phyloP scores from a whole-genome alignment of 1,284 basidiomycete genomes.

The Cystobasidium pallidum region DNA sequence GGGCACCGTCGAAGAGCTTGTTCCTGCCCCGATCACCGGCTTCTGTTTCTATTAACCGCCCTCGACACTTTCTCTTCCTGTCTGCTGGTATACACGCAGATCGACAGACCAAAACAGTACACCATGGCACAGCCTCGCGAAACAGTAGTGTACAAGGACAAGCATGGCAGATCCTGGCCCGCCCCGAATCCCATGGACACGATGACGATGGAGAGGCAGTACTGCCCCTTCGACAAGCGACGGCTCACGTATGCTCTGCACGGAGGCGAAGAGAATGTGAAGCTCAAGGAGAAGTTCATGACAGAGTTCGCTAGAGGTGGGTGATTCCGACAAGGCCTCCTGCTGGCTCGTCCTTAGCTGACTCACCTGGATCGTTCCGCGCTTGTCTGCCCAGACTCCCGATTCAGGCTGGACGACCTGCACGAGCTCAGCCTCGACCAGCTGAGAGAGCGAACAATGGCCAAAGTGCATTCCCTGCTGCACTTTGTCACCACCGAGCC shows the following conservation, averaged over 20 bases:
- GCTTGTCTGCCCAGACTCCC: conserved; percentile 54
- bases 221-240: conserved; percentile 57
- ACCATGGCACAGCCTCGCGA: conserved; percentile 44
- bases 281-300: conserved; percentile 60
- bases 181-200: conserved; percentile 54
- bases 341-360: background rate
- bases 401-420: conserved; percentile 63
- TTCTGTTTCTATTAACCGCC: no score
- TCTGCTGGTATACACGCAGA: no score
- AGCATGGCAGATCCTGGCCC: conserved; percentile 2
- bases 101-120: no score
- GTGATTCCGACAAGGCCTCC: background rate
- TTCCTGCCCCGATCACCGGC: no score
- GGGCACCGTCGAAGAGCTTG: no score
- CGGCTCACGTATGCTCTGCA: conserved; percentile 58
- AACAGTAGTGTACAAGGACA: conserved; percentile 7
- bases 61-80: no score
- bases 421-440: conserved; percentile 64
- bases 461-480: conserved; percentile 56
- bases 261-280: conserved; percentile 53
- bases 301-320: conserved; percentile 56
- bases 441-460: conserved; percentile 61
- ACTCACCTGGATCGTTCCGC: background rate
- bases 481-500: conserved; percentile 60
- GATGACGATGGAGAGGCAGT: conserved; percentile 56